Evolutionary conservation across 2,329 filamentous ascomycete genomes (phyloP).

Genomic region (Beauveria medogensis): DNA sequence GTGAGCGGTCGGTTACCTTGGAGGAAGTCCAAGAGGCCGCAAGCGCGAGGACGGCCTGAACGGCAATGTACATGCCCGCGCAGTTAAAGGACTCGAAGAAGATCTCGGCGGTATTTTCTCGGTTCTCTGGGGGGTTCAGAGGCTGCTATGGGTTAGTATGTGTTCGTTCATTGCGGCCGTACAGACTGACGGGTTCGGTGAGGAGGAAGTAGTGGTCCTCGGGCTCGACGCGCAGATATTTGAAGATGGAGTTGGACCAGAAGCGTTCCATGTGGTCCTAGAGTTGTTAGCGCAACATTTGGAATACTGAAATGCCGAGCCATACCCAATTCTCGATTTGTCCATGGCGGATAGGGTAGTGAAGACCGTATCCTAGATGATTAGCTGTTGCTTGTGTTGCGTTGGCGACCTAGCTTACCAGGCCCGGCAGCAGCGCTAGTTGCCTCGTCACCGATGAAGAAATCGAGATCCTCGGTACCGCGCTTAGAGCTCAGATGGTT

Average conservation of each 20-base stretch:
- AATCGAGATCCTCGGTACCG: slow-evolving; percentile 95
- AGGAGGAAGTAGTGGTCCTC: slow-evolving; percentile 98
- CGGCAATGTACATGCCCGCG: slow-evolving; percentile 95
- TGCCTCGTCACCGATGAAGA: slow-evolving; percentile 97
- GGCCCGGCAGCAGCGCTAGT: slow-evolving; percentile 75
- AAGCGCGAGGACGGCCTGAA: slow-evolving; percentile 92
- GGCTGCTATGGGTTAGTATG: slow-evolving; percentile 47
- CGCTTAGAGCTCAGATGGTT: slow-evolving; percentile 85
- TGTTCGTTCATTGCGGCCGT: neutral
- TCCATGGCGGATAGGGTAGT: slow-evolving; percentile 95
- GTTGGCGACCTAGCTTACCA: slow-evolving; percentile 41
- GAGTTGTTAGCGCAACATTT: slow-evolving; percentile 21
- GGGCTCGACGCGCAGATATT: slow-evolving; percentile 94
- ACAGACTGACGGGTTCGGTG: slow-evolving; percentile 74
- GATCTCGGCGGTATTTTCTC: slow-evolving; percentile 97
- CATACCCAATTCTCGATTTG: slow-evolving; percentile 98
- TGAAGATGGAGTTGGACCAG: slow-evolving; percentile 99
- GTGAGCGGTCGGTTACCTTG: slow-evolving; percentile 90
- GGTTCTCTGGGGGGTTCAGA: slow-evolving; percentile 95
- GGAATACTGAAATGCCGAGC: neutral
- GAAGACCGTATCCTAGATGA: slow-evolving; percentile 73
- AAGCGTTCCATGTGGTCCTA: slow-evolving; percentile 99
- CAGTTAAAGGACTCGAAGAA: slow-evolving; percentile 99
- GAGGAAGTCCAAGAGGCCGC: slow-evolving; percentile 98
- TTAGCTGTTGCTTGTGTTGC: slow-evolving; percentile 15